Evolutionary conservation across 1,284 basidiomycete species (phyloP).

Genomic region (Thelephora terrestris): DNA sequence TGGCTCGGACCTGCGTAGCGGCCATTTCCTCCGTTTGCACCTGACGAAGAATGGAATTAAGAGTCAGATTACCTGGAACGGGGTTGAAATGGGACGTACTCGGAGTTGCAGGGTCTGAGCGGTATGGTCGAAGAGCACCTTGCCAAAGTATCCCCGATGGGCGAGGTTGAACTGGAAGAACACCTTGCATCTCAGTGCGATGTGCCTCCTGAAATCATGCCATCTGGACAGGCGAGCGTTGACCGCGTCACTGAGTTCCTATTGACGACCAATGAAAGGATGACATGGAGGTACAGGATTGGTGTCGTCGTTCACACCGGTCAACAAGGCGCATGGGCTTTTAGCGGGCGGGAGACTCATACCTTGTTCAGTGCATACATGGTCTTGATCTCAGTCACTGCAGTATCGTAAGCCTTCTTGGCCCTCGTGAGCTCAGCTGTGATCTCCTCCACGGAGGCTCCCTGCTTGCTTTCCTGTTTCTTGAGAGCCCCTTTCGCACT

Average conservation of each 20-base stretch:
- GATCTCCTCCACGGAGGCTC: constrained; percentile 71
- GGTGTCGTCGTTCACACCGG: no score
- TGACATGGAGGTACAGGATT: constrained; percentile 2
- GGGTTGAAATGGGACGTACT: constrained; percentile 27
- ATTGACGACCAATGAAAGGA: constrained; percentile 6
- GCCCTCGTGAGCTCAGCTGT: constrained; percentile 57
- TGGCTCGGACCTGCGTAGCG: constrained; percentile 40
- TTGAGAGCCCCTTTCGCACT: constrained; percentile 58
- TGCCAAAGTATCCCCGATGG: constrained; percentile 80
- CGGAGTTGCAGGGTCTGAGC: constrained; percentile 58
- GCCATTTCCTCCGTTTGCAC: constrained; percentile 75
- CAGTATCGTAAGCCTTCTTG: constrained; percentile 42
- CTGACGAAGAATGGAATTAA: constrained; percentile 20
- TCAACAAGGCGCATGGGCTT: background rate
- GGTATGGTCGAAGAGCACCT: constrained; percentile 78
- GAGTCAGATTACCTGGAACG: background rate
- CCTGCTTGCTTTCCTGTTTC: constrained; percentile 65
- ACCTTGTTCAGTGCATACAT: constrained; percentile 60
- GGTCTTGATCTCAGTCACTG: constrained; percentile 49
- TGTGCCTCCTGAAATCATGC: constrained; percentile 81
- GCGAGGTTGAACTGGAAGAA: constrained; percentile 78
- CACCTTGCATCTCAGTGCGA: constrained; percentile 76
- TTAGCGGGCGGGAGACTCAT: constrained; percentile 5
- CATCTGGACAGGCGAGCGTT: constrained; percentile 61
- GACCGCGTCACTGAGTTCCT: constrained; percentile 60